These are phyloP conservation scores for Endocalyx cinctus DNA, from an alignment of 2,329 filamentous ascomycete genomes.

Conservation along the genomic window DNA sequence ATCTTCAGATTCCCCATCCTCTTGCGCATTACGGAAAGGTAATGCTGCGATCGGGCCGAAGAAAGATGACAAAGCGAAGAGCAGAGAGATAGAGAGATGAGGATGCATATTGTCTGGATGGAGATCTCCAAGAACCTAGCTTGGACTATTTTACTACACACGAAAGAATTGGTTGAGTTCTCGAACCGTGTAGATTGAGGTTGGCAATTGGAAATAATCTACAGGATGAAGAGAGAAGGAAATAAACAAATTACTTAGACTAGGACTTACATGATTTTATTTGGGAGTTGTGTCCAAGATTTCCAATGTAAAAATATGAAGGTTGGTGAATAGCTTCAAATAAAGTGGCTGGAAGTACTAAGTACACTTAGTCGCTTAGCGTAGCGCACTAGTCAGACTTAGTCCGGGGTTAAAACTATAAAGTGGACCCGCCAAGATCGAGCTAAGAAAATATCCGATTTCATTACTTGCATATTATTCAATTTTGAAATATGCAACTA, in stretches of 20 bases:
- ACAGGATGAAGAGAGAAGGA: slow-evolving; percentile 8
- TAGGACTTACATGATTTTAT: neutral
- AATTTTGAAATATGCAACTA: too few species aligned
- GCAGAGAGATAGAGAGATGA: slow-evolving; percentile 16
- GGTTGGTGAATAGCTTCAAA: too few species aligned
- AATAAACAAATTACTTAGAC: slow-evolving; percentile 4
- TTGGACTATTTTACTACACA: neutral
- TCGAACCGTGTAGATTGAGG: neutral
- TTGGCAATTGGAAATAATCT: neutral
- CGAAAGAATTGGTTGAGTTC: neutral
- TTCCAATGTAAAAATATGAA: too few species aligned
- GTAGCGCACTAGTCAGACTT: too few species aligned
- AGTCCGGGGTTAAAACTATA: too few species aligned
- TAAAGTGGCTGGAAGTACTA: too few species aligned
- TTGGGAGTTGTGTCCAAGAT: too few species aligned
- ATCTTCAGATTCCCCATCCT: slow-evolving; percentile 14
- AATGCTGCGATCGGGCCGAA: slow-evolving; percentile 16
- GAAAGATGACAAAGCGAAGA: slow-evolving; percentile 21
- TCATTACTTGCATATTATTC: too few species aligned
- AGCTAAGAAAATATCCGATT: too few species aligned
- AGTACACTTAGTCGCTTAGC: too few species aligned
- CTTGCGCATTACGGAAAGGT: too few species aligned
- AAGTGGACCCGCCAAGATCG: too few species aligned
- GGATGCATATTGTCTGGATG: slow-evolving; percentile 26
- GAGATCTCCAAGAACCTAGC: neutral